These are phyloP conservation scores for Fusarium sp. DNA, from an alignment of 2,329 filamentous ascomycete species.

Conservation along the genomic window DNA sequence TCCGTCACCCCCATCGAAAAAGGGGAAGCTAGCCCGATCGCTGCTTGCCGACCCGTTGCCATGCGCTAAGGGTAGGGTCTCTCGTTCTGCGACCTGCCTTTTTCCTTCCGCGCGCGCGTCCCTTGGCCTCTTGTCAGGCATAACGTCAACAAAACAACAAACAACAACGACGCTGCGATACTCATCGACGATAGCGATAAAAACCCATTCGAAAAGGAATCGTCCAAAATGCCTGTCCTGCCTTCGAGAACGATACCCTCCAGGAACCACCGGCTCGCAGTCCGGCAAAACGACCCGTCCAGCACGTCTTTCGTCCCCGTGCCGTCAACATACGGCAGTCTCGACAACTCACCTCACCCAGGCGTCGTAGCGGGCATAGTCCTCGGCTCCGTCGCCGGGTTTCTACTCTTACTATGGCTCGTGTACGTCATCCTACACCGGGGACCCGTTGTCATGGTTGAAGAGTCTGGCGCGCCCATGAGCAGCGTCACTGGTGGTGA, in stretches of 20 bases:
- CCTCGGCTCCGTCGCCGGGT: slow-evolving; percentile 60
- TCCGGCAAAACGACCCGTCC: slow-evolving; percentile 37
- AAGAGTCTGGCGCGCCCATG: slow-evolving; percentile 33
- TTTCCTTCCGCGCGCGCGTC: not conserved
- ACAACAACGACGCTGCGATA: not conserved
- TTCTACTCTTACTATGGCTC: slow-evolving; percentile 65
- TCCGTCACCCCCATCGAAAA: not conserved
- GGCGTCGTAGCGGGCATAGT: slow-evolving; percentile 59
- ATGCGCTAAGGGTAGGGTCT: not conserved
- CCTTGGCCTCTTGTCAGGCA: not conserved
- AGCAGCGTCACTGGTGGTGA: slow-evolving; percentile 38
- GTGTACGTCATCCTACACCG: slow-evolving; percentile 63
- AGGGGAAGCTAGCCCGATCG: not conserved
- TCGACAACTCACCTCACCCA: slow-evolving; percentile 56
- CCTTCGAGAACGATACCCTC: slow-evolving; percentile 32
- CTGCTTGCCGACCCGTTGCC: not conserved
- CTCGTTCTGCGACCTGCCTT: not conserved
- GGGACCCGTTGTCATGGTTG: slow-evolving; percentile 50
- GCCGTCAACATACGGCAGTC: slow-evolving; percentile 51
- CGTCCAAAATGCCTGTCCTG: slow-evolving; percentile 28
- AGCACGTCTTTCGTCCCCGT: slow-evolving; percentile 47
- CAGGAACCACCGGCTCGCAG: slow-evolving; percentile 29
- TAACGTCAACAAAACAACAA: not conserved
- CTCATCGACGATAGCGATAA: not conserved
- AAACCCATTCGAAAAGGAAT: not conserved